Base-by-base conservation (phyloP, 2,329 filamentous ascomycete genomes). In the Pezicula neosporulosa region DNA sequence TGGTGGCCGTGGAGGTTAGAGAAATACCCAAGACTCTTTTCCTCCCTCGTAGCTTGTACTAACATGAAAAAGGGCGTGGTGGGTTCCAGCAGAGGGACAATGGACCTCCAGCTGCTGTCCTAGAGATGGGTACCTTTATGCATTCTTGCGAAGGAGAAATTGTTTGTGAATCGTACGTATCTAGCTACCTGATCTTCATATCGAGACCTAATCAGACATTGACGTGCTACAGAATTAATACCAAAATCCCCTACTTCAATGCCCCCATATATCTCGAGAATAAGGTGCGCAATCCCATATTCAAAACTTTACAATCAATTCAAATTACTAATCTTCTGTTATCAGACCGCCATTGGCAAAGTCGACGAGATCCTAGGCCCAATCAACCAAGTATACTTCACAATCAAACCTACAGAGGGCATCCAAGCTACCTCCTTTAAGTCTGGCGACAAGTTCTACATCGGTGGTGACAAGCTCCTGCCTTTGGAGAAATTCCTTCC, bases 201-300 rank as follows among this genome's bases (percentile, higher is more conserved):
- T 33, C 30, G 30, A 33, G 30, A 10, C 4, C 12, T 33, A 9
- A 33, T 12, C 12, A 10, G 30, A 5, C 30, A 33, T 5, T 33
- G 10, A 33, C 30, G 4, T 5, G 3, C 30, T 33, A 13, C 30
- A 33, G 30, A 62, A 87, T 88, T 73, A 97, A 97, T 79, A 78
- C 87, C 64, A 97, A 97, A 77, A 87, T 99, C 59, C 94, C 94
- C 56, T 96, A 96, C 78, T 99, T 99, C 86, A 97, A 97, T 78
- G 94, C 94, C 56, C 91, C 91, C 62, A 96, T 99, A 72, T 99
- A 94, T 77, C 87, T 97, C 66, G 93, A 97, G 81, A 99, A 97
- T 80, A 99, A 97, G 81, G 88, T 87, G 67, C 57, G 70, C 49
- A 49, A 27, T 43, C 33, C 28, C 36, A 12, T 16, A 33, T n/a